Evolutionary conservation across 345 rosid genomes (phyloP).

Genomic region (Salix suchowensis): DNA sequence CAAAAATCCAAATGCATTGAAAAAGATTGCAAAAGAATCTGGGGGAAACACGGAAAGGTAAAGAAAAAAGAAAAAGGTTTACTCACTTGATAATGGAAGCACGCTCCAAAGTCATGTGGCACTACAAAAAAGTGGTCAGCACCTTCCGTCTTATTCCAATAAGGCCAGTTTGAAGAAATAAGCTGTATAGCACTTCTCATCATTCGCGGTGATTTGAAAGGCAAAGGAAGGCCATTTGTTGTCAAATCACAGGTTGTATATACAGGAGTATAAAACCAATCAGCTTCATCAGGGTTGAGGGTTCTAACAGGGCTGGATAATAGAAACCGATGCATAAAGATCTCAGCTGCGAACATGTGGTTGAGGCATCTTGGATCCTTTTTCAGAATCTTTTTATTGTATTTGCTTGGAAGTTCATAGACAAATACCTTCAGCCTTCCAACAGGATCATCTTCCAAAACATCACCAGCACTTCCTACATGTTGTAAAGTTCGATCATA

Average conservation of each 20-base stretch:
- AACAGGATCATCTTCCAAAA: constrained; percentile 31
- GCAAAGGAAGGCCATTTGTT: constrained; percentile 34
- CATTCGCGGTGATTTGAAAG: constrained; percentile 34
- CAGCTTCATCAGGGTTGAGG: constrained; percentile 28
- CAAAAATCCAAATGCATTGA: not conserved
- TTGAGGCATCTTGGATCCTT: constrained; percentile 31
- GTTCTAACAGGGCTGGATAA: constrained; percentile 31
- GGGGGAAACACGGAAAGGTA: not conserved
- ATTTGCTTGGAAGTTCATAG: constrained; percentile 35
- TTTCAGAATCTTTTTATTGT: constrained; percentile 31
- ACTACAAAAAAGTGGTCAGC: constrained; percentile 34
- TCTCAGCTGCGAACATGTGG: constrained; percentile 38
- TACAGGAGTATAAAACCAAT: constrained; percentile 36
- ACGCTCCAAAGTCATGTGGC: constrained; percentile 34
- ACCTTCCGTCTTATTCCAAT: constrained; percentile 23
- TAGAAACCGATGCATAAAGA: constrained; percentile 33
- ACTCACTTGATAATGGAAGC: constrained; percentile 24
- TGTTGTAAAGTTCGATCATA: not conserved
- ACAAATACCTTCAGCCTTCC: constrained; percentile 35
- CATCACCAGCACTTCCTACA: constrained; percentile 38
- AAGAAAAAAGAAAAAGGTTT: not conserved
- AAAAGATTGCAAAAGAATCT: not conserved
- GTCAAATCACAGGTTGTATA: constrained; percentile 33
- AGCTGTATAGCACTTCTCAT: constrained; percentile 33
- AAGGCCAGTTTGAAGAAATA: constrained; percentile 34